A percentile compares a stretch with the other conserved stretches of the same genome.
These are phyloP conservation scores for Rhynchospora tenuis DNA, from an alignment of 176 grass and related monocot species.

Conservation along the genomic window DNA sequence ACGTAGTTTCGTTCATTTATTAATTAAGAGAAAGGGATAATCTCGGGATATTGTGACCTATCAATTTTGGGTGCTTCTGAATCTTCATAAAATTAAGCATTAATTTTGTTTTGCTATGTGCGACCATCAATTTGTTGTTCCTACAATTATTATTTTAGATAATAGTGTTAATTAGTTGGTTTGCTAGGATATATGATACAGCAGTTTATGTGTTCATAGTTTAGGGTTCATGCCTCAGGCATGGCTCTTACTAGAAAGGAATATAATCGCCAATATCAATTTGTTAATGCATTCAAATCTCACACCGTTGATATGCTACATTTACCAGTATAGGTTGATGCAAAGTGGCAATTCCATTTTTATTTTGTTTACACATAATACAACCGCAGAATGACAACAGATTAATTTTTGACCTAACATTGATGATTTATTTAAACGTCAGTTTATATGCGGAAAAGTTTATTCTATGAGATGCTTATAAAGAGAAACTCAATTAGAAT, in stretches of 20 bases:
- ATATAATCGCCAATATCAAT: not conserved
- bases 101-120: conserved; percentile 15
- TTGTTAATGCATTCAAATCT: not conserved
- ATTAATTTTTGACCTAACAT: not conserved
- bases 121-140: conserved; percentile 23
- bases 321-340: not conserved
- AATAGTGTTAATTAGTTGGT: not conserved
- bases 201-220: not conserved
- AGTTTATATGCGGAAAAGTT: not conserved
- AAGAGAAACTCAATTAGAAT: not conserved
- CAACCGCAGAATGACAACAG: not conserved
- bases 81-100: conserved; percentile 15
- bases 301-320: not conserved
- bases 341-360: not conserved
- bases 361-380: not conserved
- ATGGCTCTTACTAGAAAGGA: not conserved
- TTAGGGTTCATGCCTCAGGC: not conserved
- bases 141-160: conserved; percentile 6
- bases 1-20: conserved; percentile 19
- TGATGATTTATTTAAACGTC: not conserved
- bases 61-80: conserved; percentile 40
- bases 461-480: not conserved
- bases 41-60: conserved; percentile 18
- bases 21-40: conserved; percentile 19
- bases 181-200: not conserved